Percentiles rank a stretch among this genome's conserved stretches.
Conservation (phyloP, 805 yeast genomes). For the Kodamaea kakaduensis region DNA sequence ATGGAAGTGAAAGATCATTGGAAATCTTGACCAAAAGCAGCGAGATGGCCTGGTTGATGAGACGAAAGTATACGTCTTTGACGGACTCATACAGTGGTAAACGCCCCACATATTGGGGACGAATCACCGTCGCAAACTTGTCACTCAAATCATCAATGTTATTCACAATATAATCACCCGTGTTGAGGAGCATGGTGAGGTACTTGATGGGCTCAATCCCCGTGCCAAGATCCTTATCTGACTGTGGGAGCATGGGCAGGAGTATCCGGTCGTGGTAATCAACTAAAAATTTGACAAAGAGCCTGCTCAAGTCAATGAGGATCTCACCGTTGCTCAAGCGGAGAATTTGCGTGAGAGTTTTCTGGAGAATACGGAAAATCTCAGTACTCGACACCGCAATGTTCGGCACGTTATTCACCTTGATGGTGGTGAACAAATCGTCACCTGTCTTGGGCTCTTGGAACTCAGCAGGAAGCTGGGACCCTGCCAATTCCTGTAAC, state of each 20-base stretch:
- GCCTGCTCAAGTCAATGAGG: constrained; percentile 49
- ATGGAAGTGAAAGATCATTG: constrained; percentile 59
- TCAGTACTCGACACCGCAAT: constrained; percentile 87
- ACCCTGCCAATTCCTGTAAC: constrained; percentile 54
- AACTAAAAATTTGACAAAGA: constrained; percentile 64
- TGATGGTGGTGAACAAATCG: constrained; percentile 36
- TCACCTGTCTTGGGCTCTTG: constrained; percentile 13
- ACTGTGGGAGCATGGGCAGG: constrained; percentile 38
- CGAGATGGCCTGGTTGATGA: constrained; percentile 56
- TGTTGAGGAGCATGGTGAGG: constrained; percentile 70
- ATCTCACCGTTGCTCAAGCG: constrained; percentile 39
- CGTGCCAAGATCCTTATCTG: constrained; percentile 40
- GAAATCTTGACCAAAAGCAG: constrained; percentile 56
- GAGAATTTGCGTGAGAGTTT: constrained; percentile 60
- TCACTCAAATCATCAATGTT: constrained; percentile 78
- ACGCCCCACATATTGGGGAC: constrained; percentile 32
- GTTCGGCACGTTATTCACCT: constrained; percentile 50
- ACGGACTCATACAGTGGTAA: constrained; percentile 50
- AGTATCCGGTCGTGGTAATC: constrained; percentile 37
- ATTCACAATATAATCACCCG: constrained; percentile 83
- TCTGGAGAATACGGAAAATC: constrained; percentile 72
- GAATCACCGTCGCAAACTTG: constrained; percentile 41
- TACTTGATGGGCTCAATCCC: constrained; percentile 61
- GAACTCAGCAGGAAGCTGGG: constrained; percentile 47
- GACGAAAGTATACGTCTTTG: constrained; percentile 52